Evolutionary conservation across 2,329 filamentous ascomycete species (phyloP).

Genomic region (Fusarium pilosicola): DNA sequence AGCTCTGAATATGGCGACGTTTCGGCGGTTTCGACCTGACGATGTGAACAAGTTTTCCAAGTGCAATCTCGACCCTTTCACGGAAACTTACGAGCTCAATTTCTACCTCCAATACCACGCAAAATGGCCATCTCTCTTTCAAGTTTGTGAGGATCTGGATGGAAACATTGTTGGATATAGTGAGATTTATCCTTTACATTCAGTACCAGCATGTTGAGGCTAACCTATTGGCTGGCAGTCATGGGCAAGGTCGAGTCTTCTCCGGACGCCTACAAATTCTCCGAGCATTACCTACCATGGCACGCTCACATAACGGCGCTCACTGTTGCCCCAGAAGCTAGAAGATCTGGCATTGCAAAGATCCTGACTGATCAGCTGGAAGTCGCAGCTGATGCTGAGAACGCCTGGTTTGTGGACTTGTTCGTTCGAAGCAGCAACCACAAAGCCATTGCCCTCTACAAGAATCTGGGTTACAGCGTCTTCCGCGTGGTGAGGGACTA

Average conservation of each 20-base stretch:
- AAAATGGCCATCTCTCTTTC: slow-evolving; percentile 95
- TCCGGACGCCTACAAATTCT: slow-evolving; percentile 76
- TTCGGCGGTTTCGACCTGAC: slow-evolving; percentile 83
- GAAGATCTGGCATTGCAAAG: slow-evolving; percentile 87
- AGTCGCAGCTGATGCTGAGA: slow-evolving; percentile 79
- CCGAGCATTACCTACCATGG: slow-evolving; percentile 96
- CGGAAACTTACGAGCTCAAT: slow-evolving; percentile 95
- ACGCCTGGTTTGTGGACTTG: slow-evolving; percentile 95
- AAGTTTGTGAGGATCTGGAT: slow-evolving; percentile 84
- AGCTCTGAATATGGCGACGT: slow-evolving; percentile 57
- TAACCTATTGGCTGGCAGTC: slow-evolving; percentile 68
- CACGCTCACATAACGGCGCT: slow-evolving; percentile 97
- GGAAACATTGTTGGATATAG: slow-evolving; percentile 96
- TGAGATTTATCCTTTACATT: slow-evolving; percentile 56
- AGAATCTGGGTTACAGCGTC: slow-evolving; percentile 90
- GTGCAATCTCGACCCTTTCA: slow-evolving; percentile 94
- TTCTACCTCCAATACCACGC: slow-evolving; percentile 98
- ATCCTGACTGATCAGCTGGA: slow-evolving; percentile 85
- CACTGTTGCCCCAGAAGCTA: slow-evolving; percentile 87
- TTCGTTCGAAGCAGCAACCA: slow-evolving; percentile 92
- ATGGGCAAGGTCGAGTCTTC: slow-evolving; percentile 97
- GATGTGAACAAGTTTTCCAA: slow-evolving; percentile 92
- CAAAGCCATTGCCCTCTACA: slow-evolving; percentile 88
- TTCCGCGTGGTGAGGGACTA: slow-evolving; percentile 91
- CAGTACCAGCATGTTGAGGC: slow-evolving; percentile 8